Base-by-base conservation (phyloP, 352 stramenopile genomes). In the Phytopythium litorale region DNA sequence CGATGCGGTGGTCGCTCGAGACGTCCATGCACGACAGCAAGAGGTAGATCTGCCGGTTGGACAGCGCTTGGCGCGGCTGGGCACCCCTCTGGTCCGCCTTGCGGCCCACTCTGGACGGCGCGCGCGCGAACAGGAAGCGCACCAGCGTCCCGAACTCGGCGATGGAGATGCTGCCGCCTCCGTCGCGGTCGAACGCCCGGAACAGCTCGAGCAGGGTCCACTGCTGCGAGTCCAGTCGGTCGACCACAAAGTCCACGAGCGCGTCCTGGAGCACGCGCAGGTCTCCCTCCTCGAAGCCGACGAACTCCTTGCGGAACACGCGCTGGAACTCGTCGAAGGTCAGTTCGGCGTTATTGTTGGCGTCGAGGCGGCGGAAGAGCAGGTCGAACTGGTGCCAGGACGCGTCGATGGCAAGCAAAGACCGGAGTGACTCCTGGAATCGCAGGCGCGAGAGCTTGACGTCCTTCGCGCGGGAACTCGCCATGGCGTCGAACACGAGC, bases 311-410 rank as follows among this genome's bases (percentile, higher is more conserved):
- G 15, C 61, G 63, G 48, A 85, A 85, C 15, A 78, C 66, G 23
- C 64, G 32, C 30, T 55, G 62, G 63, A 85, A 85, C 56, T 80
- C 73, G 37, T 73, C 43, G 58, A 73, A 67, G 28, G 62, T 69
- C 23, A 85, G 57, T 37, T 83, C 73, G 40, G 71, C 72, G 37
- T 81, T 65, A 8, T 53, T 60, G 48, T 75, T 63, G 9, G 61
- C 43, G 43, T 82, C 76, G 4, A 85, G 58, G n/a, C 71, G 74
- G 12, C 76, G 70, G 51, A 80, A 86, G 18, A 86, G 55, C 46
- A 81, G 43, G 33, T 83, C 76, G 30, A 86, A 86, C 33, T 81
- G 71, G 43, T 83, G 74, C 74, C 73, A 83, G 19, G 76, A 79
- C 12, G 82, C 66, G 5, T 78, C 61, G 28, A 86, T 75, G 30